Conservation (phyloP, 2,329 filamentous ascomycete species). For the Ophiostoma sp. region DNA sequence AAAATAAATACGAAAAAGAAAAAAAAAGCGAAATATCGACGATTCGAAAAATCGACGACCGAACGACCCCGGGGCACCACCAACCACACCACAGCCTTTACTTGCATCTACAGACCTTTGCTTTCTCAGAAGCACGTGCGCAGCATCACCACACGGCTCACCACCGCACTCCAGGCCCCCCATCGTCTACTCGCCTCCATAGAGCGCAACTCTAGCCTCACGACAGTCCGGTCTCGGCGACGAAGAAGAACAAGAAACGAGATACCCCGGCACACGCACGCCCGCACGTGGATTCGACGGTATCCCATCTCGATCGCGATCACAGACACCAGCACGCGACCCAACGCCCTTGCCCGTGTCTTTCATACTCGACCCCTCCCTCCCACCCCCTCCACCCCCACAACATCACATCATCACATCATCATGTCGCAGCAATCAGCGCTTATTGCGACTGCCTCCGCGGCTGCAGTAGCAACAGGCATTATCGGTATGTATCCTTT, state of each 20-base stretch:
- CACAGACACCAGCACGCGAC: background rate
- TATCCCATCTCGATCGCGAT: background rate
- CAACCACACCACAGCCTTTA: slow-evolving; percentile 1
- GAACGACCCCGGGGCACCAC: slow-evolving; percentile 7
- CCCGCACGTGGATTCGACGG: background rate
- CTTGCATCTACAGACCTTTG: background rate
- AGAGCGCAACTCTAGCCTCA: background rate
- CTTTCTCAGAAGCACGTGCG: background rate
- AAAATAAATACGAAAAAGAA: slow-evolving; percentile 9
- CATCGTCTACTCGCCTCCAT: too few species aligned
- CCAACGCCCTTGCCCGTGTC: slow-evolving; percentile 2
- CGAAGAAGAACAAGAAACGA: background rate
- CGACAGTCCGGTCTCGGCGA: slow-evolving; percentile 11
- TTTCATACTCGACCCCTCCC: background rate
- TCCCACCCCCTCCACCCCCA: background rate
- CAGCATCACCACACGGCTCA: background rate
- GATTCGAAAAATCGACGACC: slow-evolving; percentile 14
- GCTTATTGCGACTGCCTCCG: slow-evolving; percentile 54
- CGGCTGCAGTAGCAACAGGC: slow-evolving; percentile 56
- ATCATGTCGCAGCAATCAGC: slow-evolving; percentile 56
- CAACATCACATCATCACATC: slow-evolving; percentile 11
- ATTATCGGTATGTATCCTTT: slow-evolving; percentile 47
- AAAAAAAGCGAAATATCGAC: slow-evolving; percentile 16
- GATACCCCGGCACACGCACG: background rate
- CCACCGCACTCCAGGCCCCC: background rate